Base-by-base conservation (phyloP, 805 yeast species). In the Wickerhamiella azyma region DNA sequence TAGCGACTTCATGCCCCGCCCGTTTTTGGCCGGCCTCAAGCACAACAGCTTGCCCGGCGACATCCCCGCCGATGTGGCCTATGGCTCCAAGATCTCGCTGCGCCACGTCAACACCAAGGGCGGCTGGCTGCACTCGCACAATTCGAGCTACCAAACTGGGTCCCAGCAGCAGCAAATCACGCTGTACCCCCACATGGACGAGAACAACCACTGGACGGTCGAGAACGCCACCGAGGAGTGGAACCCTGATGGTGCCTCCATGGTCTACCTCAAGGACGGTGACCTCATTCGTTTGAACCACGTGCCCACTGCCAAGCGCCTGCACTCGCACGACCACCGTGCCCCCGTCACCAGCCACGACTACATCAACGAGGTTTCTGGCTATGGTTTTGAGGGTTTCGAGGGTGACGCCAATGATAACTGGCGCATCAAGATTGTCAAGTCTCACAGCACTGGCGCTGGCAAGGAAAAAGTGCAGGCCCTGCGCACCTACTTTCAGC, bases 161-260 rank as follows among this genome's bases (percentile, higher is more conserved):
- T 92, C 92, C 59, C 95, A 88, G 50, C 96, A 92, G 49, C 97
- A 92, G 68, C 96, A 88, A 66, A 94, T 92, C 39, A 86, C 96
- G 3, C 80, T 84, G 55, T 64, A 68, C 48, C 69, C 68, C 41
- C 73, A 67, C 53, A 51, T 62, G 14, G 74, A 69, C 21, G 66
- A 50, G 19, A 84, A 85, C 66, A 84, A 85, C 60, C 75, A 82
- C 55, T 92, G 97, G 97, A 66, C 75, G 19, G 59, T 88, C 39
- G 88, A 82, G 58, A 61, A 60, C 47, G 61, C 59, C 47, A 55
- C 61, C 26, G 60, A 54, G 11, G 53, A 53, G 41, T 52, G 56
- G 51, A 51, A 50, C 47, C 50, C 53, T 16, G 36, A 50, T 2
- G 63, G 61, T 19, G 43, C 51, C 6, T 74, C 68, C 1, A 70